Evolutionary conservation across 139 green algal genomes (phyloP), one percentile per base, ranked within the genome.

Genomic region (Closterium sp.): DNA sequence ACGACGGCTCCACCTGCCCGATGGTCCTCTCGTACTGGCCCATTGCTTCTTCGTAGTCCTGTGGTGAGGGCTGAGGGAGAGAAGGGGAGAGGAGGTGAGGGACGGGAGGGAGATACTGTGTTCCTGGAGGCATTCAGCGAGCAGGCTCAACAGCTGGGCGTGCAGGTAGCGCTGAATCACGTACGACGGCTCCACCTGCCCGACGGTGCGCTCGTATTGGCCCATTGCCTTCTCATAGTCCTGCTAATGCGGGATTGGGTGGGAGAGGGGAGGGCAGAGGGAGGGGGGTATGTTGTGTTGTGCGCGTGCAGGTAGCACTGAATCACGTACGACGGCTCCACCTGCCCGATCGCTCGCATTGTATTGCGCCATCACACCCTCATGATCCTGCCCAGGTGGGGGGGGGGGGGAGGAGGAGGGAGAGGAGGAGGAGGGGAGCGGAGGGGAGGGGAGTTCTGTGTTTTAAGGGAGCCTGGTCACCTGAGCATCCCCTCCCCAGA

Each of bases 301-400:
- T 50, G 38, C 7, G 96, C 97, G 89, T 99, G 97, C 30, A 99
- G 95, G 91, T 98, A 99, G 91, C 95, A 93, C 31, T 97, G 92
- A 94, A 99, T 99, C 73, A 99, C 98, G 90, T 98, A 99, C 6
- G 95, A 97, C 0, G 98, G 97, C 96, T 99, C 98, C 93, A 99
- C 92, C 85, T 96, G 70, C 24, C 91, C 88, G n/a, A 95, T 94
- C 11, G 62, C 27, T 0, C 38, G 70, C 19, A n/a, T 87, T 4
- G 42, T 95, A 89, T 94, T 99, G 97, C 28, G 91, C 89, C 97
- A 99, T 98, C 1, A 98, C 97, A 0, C 89, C 96, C 86, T 98
- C 97, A 94, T 98, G 99, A 95, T 99, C 98, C 2, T 94, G 88
- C 6, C 4, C 11, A 10, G 27, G 29, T n/a, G 32, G 62, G 89